Conservation (phyloP, 306 rosid genomes). For the Prunus padus region DNA sequence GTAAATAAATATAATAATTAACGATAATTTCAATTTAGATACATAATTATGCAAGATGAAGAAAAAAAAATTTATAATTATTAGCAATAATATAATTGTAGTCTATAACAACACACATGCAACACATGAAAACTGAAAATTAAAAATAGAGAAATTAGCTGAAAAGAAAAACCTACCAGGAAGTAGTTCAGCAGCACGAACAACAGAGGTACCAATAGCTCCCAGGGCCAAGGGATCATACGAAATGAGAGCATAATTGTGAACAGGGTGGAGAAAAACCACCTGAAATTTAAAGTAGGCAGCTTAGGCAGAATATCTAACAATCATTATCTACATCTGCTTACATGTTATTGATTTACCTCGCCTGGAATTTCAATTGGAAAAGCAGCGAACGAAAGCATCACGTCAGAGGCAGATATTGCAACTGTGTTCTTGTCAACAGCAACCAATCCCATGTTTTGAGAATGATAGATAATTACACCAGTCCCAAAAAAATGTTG, state of each 20-base stretch:
- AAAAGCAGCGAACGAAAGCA: constrained; percentile 94
- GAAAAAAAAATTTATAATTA: background rate
- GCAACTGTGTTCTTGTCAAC: constrained; percentile 97
- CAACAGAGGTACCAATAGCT: constrained; percentile 71
- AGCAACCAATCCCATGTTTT: constrained; percentile 75
- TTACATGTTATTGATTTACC: constrained; percentile 47
- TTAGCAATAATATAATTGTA: background rate
- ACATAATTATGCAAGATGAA: background rate
- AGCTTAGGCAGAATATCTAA: constrained; percentile 10
- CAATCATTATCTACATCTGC: background rate
- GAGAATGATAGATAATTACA: constrained; percentile 78
- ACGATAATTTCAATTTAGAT: background rate
- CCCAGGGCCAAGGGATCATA: constrained; percentile 96
- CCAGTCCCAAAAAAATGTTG: constrained; percentile 93
- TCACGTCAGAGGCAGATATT: constrained; percentile 75
- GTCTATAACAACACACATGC: background rate
- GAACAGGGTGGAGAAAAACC: constrained; percentile 94
- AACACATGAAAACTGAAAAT: background rate
- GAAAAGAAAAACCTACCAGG: constrained; percentile 55
- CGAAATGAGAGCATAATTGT: constrained; percentile 87
- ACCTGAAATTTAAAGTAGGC: constrained; percentile 53
- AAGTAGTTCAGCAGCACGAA: constrained; percentile 86
- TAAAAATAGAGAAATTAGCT: background rate
- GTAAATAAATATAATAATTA: background rate
- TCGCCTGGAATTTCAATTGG: constrained; percentile 96